phyloP scores from a whole-genome alignment of 176 grass and related monocot species.

The Oryza coarctata region DNA sequence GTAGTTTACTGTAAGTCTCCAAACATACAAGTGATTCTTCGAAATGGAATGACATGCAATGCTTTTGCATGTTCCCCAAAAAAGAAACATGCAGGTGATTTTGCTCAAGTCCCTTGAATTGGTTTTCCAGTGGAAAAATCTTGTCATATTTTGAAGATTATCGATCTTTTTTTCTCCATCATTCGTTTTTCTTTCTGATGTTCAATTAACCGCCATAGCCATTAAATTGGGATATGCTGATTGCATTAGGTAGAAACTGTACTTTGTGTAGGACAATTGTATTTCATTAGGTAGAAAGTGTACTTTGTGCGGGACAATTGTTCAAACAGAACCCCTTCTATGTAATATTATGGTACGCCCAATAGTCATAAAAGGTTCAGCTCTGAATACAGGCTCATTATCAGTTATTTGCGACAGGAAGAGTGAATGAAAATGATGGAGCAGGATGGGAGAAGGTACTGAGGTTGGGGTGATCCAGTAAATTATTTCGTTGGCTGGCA shows the following conservation, averaged over 20 bases:
- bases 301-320: background rate
- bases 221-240: background rate
- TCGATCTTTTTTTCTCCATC: background rate
- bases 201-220: background rate
- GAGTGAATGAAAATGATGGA: background rate
- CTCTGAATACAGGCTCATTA: background rate
- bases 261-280: background rate
- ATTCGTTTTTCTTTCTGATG: background rate
- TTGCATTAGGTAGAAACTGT: background rate
- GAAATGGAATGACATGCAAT: no score
- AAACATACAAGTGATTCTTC: no score
- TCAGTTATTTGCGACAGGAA: background rate
- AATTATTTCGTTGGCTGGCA: background rate
- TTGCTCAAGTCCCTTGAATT: background rate
- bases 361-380: background rate
- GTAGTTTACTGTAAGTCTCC: background rate
- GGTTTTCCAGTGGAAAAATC: background rate
- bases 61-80: no score
- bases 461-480: slow-evolving; percentile 7
- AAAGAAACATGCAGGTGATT: no score
- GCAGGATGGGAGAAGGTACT: slow-evolving; percentile 24
- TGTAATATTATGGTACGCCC: background rate
- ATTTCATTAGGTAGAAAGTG: background rate
- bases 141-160: background rate
- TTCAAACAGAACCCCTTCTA: background rate